Conservation (phyloP, 495 filamentous ascomycete species). For the Lasiosphaeria hispida region DNA sequence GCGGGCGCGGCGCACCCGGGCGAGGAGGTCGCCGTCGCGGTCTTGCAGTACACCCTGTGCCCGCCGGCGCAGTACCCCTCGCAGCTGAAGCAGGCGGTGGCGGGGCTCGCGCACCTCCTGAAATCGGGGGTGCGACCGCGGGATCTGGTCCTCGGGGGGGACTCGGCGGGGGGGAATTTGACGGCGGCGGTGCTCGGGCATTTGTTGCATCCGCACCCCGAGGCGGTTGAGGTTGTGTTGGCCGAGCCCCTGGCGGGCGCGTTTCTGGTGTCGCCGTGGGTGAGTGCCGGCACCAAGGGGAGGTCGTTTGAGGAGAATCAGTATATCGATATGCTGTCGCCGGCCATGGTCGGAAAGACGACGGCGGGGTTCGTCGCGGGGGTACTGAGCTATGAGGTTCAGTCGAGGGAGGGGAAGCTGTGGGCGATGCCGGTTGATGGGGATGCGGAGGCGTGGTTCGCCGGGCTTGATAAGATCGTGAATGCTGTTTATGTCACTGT, state of each 20-base stretch:
- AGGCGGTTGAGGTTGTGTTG: constrained; percentile 8
- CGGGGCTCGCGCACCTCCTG: constrained; percentile 24
- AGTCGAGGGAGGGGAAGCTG: constrained; percentile 16
- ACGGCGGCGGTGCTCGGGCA: constrained; percentile 28
- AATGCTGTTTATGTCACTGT: constrained; percentile 21
- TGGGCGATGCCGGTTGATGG: constrained; percentile 28
- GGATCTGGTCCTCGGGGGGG: constrained; percentile 31
- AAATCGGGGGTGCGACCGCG: constrained; percentile 20
- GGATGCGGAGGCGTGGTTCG: constrained; percentile 25
- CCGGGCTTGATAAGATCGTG: constrained; percentile 14
- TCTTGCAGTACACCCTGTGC: constrained; percentile 33
- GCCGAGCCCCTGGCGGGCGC: constrained; percentile 23
- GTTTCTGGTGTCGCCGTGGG: constrained; percentile 32
- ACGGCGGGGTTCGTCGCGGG: background rate
- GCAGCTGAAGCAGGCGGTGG: constrained; percentile 30
- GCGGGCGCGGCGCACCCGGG: constrained; percentile 6
- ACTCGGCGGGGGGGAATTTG: constrained; percentile 35
- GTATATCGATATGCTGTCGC: constrained; percentile 32
- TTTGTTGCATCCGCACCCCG: constrained; percentile 28
- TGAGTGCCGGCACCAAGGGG: constrained; percentile 12
- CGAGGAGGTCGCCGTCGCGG: constrained; percentile 30
- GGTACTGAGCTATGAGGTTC: background rate
- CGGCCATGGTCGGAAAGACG: background rate
- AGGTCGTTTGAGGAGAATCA: constrained; percentile 17
- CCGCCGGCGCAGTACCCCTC: constrained; percentile 27